Base-by-base conservation (phyloP, 1,284 basidiomycete species). In the Golubevia sp. region DNA sequence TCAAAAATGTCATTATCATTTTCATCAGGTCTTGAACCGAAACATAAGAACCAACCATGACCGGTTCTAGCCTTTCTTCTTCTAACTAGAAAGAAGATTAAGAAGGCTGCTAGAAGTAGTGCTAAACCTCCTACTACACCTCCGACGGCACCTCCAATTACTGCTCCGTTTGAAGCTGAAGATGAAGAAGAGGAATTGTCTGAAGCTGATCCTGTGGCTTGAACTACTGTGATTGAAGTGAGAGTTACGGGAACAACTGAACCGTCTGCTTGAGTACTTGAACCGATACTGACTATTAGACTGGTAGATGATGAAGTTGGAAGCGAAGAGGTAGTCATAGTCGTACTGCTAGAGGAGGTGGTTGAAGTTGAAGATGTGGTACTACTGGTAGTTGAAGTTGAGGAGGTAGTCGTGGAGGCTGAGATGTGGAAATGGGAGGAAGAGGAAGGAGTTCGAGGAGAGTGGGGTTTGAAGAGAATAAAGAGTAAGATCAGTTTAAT, bases 141-240 rank as follows among this genome's bases (percentile, higher is more conserved):
- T 24, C 76, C 76, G 1, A 76, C 76, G 23, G 76, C 67, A 23
- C 74, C 76, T 18, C 76, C 76, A 26, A 78, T 75, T 51, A 74
- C 63, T 21, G 66, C 76, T 2, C 59, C 70, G 56, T 78, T 78
- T 65, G 51, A 48, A 61, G 62, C 61, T n/a, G 71, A 62, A 34
- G 61, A 66, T 24, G 66, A 58, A 25, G 57, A 53, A 18, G 62
- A 62, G 18, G 66, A 68, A 38, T 64, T 48, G 23, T 68, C 63
- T 21, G 62, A 64, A 18, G 71, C 64, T 2, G 68, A 66, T 60
- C 64, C 69, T 20, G 67, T 68, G 18, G 65, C 71, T 2, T 65
- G 63, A 30, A 73, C 68, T 11, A 63, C 21, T 15, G 63, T 24
- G 38, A 68, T 71, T 15, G 67, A 66, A 27, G 64, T 61, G 30